phyloP scores from a whole-genome alignment of 192 early-diverging fungal genomes.

The Paraglomus brasilianum region DNA sequence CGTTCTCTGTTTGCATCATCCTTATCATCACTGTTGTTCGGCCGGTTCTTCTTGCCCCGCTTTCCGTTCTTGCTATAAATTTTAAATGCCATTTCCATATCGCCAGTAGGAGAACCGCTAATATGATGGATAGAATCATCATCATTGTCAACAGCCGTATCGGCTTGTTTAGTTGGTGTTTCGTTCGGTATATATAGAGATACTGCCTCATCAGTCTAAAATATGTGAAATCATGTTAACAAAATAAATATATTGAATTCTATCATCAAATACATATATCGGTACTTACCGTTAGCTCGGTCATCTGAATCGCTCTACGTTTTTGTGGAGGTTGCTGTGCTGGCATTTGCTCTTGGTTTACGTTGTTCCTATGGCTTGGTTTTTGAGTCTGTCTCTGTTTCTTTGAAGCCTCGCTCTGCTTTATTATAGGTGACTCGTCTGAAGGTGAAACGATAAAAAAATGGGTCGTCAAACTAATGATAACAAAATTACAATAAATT shows the following conservation, averaged over 20 bases:
- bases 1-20: conserved; percentile 20
- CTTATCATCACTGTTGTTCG: neutral
- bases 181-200: neutral
- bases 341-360: neutral
- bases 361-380: neutral
- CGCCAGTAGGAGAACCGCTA: conserved; percentile 37
- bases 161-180: conserved; percentile 18
- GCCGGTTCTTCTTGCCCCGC: neutral
- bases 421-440: neutral
- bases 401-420: neutral
- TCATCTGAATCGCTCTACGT: no score
- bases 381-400: conserved; percentile 1
- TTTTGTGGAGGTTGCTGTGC: no score
- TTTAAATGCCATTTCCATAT: conserved; percentile 50
- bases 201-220: neutral
- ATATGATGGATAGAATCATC: neutral
- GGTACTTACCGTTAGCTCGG: no score
- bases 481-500: neutral
- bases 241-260: neutral
- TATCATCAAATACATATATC: neutral
- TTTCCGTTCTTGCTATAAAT: conserved; percentile 27
- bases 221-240: neutral
- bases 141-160: conserved; percentile 5
- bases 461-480: neutral
- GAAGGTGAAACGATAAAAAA: conserved; percentile 11